Conservation (phyloP, 169 alveolate species). For the Eimeria sp. region DNA sequence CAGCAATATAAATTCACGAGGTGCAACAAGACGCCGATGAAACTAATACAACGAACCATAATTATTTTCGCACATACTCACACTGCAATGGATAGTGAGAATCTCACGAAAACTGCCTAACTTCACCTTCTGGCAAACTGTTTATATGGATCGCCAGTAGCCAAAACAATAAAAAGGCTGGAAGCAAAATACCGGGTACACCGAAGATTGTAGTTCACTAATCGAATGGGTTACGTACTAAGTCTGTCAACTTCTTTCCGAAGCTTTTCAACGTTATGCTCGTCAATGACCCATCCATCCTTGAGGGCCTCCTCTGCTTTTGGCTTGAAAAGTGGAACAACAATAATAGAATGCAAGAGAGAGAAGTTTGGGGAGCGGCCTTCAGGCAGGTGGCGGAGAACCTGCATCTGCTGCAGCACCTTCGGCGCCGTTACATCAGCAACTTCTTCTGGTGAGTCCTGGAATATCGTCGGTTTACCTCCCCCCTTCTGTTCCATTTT, state of each 20-base stretch:
- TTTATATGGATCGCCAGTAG: neutral
- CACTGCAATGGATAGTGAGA: neutral
- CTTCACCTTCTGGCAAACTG: neutral
- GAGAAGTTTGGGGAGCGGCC: conserved; percentile 57
- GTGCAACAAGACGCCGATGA: neutral
- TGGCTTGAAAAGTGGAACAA: conserved; percentile 9
- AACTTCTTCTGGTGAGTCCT: neutral
- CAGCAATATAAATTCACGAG: neutral
- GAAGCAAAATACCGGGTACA: neutral
- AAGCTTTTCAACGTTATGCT: neutral
- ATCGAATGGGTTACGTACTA: neutral
- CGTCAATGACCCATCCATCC: conserved; percentile 37
- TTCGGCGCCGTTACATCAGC: neutral
- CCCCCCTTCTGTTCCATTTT: neutral
- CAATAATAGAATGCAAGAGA: neutral
- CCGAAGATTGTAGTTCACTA: neutral
- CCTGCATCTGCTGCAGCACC: conserved; percentile 17
- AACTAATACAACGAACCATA: neutral
- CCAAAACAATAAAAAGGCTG: neutral
- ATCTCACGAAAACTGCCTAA: neutral
- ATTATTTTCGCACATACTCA: neutral
- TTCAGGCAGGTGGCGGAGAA: conserved; percentile 22
- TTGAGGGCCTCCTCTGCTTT: conserved; percentile 50
- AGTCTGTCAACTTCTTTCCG: conserved; percentile 40
- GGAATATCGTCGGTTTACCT: neutral